phyloP scores from a whole-genome alignment of 768 basidiomycete species.

The Epithele typhae region DNA sequence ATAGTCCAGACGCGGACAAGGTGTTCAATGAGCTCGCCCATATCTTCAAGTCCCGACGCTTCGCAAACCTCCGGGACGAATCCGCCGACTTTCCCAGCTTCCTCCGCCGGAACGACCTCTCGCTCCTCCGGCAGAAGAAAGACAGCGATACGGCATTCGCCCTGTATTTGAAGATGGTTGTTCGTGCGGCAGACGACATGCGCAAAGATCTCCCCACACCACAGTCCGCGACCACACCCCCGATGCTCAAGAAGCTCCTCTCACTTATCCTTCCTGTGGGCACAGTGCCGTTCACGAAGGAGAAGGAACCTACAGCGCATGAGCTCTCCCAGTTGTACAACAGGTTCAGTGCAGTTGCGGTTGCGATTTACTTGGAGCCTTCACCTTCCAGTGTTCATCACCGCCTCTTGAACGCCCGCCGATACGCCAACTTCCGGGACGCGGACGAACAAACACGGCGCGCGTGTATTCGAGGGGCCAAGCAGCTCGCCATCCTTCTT shows the following conservation, averaged over 20 bases:
- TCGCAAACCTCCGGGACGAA: conserved; percentile 64
- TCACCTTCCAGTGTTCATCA: conserved; percentile 38
- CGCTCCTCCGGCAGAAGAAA: conserved; percentile 46
- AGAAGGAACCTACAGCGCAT: conserved; percentile 41
- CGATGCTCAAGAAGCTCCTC: conserved; percentile 61
- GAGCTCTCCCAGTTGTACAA: conserved; percentile 80
- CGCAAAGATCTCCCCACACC: conserved; percentile 17
- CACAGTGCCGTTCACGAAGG: conserved; percentile 58
- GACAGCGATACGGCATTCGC: conserved; percentile 67
- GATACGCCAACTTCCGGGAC: conserved; percentile 62
- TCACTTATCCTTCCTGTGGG: conserved; percentile 70
- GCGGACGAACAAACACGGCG: conserved; percentile 60
- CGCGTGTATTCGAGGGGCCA: conserved; percentile 73
- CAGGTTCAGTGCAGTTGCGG: conserved; percentile 67
- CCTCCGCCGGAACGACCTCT: conserved; percentile 50
- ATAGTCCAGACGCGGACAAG: conserved; percentile 45
- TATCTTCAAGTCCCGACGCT: conserved; percentile 74
- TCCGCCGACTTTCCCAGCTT: conserved; percentile 67
- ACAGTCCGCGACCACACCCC: conserved; percentile 24
- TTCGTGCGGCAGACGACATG: conserved; percentile 48
- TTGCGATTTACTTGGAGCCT: conserved; percentile 67
- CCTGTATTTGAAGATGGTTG: conserved; percentile 78
- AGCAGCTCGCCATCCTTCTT: conserved; percentile 63
- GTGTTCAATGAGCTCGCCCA: conserved; percentile 63
- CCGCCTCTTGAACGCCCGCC: conserved; percentile 60